A percentile compares a stretch with the other conserved stretches of the same genome.
These are phyloP conservation scores for Luffa acutangula DNA, from an alignment of 306 rosid genomes.

Conservation along the genomic window DNA sequence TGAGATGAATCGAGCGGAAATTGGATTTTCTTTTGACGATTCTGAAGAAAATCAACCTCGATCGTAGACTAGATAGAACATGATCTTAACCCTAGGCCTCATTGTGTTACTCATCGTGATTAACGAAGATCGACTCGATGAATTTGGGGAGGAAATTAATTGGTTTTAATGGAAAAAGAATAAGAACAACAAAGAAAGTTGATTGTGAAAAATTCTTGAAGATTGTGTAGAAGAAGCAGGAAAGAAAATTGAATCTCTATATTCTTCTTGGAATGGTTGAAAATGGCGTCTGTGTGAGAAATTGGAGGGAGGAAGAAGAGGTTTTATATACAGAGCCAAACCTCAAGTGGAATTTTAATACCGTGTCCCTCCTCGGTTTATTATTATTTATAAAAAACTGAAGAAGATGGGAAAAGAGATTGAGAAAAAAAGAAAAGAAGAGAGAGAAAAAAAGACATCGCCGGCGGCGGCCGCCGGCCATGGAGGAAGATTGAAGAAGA, in stretches of 20 bases:
- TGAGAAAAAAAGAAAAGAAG: too few species aligned
- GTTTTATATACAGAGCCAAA: background rate
- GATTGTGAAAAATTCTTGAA: background rate
- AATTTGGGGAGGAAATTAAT: background rate
- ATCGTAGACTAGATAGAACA: conserved; percentile 58
- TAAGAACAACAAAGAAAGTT: background rate
- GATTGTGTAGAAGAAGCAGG: background rate
- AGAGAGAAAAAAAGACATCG: too few species aligned
- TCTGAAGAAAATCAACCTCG: conserved; percentile 32
- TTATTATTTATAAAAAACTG: too few species aligned
- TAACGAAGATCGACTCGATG: background rate
- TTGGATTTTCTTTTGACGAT: background rate
- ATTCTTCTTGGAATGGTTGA: background rate
- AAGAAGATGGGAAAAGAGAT: too few species aligned
- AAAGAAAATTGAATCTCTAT: background rate
- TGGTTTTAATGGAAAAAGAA: background rate
- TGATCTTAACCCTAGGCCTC: conserved; percentile 53
- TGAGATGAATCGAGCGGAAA: background rate
- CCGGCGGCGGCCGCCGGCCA: too few species aligned
- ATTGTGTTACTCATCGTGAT: conserved; percentile 51
- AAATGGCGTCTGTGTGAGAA: background rate
- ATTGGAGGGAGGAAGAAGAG: background rate
- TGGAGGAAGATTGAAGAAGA: too few species aligned
- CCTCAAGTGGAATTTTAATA: background rate
- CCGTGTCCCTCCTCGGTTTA: too few species aligned